Conservation (phyloP, 192 early-diverging fungal genomes). For the Linnemannia zychae region DNA sequence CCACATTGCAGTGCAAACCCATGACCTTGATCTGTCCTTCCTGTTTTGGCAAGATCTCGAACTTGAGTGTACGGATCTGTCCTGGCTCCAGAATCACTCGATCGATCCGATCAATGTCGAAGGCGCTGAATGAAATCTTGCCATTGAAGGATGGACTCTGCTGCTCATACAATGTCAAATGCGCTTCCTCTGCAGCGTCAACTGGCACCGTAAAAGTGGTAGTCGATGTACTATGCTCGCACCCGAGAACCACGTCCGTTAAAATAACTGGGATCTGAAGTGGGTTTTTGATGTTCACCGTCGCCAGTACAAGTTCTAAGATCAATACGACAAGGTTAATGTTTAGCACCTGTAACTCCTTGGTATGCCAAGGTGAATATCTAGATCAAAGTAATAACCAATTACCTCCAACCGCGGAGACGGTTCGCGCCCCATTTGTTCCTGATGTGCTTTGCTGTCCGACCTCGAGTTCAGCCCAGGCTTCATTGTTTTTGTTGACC, state of each 20-base stretch:
- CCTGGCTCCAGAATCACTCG: constrained; percentile 47
- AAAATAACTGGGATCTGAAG: constrained; percentile 77
- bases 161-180: constrained; percentile 51
- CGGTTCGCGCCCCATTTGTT: constrained; percentile 64
- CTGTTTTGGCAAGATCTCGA: constrained; percentile 77
- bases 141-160: constrained; percentile 37
- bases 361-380: neutral
- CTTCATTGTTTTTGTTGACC: constrained; percentile 67
- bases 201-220: constrained; percentile 31
- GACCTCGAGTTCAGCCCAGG: constrained; percentile 79
- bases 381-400: neutral
- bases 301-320: constrained; percentile 79
- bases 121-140: constrained; percentile 59
- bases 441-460: constrained; percentile 42
- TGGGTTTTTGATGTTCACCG: constrained; percentile 77
- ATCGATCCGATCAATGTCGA: constrained; percentile 70
- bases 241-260: constrained; percentile 73
- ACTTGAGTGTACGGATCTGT: constrained; percentile 59
- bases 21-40: constrained; percentile 80
- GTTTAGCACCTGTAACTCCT: neutral
- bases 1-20: constrained; percentile 85
- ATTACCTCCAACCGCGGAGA: constrained; percentile 85
- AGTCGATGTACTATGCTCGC: constrained; percentile 57
- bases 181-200: constrained; percentile 42
- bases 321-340: constrained; percentile 1